Conservation (phyloP, 192 early-diverging fungal genomes). For the Coemansia sp. region DNA sequence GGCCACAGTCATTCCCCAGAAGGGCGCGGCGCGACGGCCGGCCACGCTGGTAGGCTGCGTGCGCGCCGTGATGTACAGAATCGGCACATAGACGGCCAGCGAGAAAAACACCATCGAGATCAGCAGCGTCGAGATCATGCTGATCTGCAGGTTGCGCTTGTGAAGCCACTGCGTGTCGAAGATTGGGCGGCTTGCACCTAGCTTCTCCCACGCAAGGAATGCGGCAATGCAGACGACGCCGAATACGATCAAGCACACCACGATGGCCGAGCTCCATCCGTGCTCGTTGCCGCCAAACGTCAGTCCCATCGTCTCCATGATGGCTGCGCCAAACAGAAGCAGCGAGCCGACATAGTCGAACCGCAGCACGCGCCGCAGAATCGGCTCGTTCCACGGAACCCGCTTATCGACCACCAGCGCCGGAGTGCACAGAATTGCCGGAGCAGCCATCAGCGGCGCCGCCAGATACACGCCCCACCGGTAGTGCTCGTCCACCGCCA, state of each 20-base stretch:
- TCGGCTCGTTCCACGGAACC: slow-evolving; percentile 20
- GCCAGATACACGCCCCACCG: slow-evolving; percentile 43
- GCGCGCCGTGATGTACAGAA: slow-evolving; percentile 47
- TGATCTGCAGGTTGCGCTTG: slow-evolving; percentile 52
- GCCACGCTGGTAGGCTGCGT: slow-evolving; percentile 18
- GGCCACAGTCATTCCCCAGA: slow-evolving; percentile 39
- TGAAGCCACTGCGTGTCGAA: slow-evolving; percentile 44
- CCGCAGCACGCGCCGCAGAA: slow-evolving; percentile 15
- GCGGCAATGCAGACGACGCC: slow-evolving; percentile 25
- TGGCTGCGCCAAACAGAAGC: slow-evolving; percentile 36
- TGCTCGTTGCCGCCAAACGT: slow-evolving; percentile 55
- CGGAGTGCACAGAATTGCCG: slow-evolving; percentile 41
- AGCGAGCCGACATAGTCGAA: slow-evolving; percentile 40
- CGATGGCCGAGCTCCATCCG: slow-evolving; percentile 42
- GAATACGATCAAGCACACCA: slow-evolving; percentile 48
- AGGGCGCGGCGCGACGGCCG: slow-evolving; percentile 40
- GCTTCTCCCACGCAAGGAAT: slow-evolving; percentile 40
- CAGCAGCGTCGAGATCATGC: slow-evolving; percentile 36
- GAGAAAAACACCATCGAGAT: slow-evolving; percentile 47
- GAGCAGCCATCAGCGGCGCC: slow-evolving; percentile 34
- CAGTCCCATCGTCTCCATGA: slow-evolving; percentile 42
- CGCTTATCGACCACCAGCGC: slow-evolving; percentile 29
- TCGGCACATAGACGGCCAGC: slow-evolving; percentile 35
- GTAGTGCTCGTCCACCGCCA: slow-evolving; percentile 40
- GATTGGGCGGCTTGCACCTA: slow-evolving; percentile 30